Percentiles rank a stretch among this genome's conserved stretches.
These are phyloP conservation scores for Penicillium flavigenum DNA, from an alignment of 495 filamentous ascomycete genomes.

Conservation along the genomic window DNA sequence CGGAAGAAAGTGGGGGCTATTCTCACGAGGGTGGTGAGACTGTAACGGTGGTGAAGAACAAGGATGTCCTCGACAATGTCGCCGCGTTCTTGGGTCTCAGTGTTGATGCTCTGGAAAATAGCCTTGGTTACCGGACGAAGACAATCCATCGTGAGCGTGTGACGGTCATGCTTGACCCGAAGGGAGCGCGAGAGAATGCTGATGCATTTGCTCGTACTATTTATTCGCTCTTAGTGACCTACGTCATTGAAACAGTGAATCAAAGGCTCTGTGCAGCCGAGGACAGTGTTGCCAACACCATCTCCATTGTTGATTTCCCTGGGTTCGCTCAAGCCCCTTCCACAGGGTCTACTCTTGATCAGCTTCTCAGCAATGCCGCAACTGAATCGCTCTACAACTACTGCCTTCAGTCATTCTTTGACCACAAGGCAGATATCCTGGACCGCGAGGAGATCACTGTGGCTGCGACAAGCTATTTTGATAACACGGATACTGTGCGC, in stretches of 20 bases:
- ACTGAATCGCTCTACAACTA: slow-evolving; percentile 90
- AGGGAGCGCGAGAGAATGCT: slow-evolving; percentile 83
- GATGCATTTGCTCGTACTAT: slow-evolving; percentile 91
- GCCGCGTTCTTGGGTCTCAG: slow-evolving; percentile 89
- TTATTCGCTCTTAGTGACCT: slow-evolving; percentile 93
- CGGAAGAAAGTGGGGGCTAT: slow-evolving; percentile 92
- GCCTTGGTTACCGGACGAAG: slow-evolving; percentile 91
- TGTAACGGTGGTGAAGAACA: slow-evolving; percentile 85
- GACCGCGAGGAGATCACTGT: slow-evolving; percentile 90
- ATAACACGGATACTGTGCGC: slow-evolving; percentile 91
- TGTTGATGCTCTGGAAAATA: slow-evolving; percentile 76
- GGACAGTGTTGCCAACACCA: slow-evolving; percentile 84
- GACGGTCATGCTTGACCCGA: slow-evolving; percentile 94
- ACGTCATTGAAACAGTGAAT: slow-evolving; percentile 89
- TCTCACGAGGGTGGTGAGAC: slow-evolving; percentile 90
- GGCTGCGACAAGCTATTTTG: slow-evolving; percentile 90
- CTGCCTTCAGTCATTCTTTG: slow-evolving; percentile 93
- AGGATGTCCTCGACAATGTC: slow-evolving; percentile 79
- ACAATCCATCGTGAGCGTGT: slow-evolving; percentile 92
- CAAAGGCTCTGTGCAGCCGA: slow-evolving; percentile 84
- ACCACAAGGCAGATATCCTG: slow-evolving; percentile 83
- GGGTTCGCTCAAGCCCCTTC: slow-evolving; percentile 82
- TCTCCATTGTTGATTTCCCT: slow-evolving; percentile 94
- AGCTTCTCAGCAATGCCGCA: slow-evolving; percentile 91
- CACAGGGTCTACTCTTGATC: slow-evolving; percentile 83